phyloP scores from a whole-genome alignment of 129 eudicot genomes.

The Deinandra increscens region DNA sequence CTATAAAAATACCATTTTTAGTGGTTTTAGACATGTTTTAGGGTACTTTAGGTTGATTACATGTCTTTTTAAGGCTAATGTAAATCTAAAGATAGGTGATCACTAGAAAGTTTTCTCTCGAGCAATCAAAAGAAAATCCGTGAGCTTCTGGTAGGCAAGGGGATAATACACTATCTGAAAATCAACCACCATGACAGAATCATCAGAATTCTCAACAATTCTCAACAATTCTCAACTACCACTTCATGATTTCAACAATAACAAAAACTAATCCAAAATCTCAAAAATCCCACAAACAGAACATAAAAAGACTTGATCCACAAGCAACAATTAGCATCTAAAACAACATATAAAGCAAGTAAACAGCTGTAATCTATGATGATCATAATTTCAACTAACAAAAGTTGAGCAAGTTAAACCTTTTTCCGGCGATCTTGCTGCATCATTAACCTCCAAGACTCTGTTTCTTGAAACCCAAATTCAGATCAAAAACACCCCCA shows the following conservation, averaged over 20 bases:
- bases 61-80: too few relatives aligned
- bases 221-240: neutral
- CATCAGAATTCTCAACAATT: neutral
- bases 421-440: conserved; percentile 71
- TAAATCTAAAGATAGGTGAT: too few relatives aligned
- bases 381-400: neutral
- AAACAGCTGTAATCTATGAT: neutral
- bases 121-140: too few relatives aligned
- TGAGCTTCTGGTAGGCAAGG: too few relatives aligned
- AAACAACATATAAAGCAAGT: neutral
- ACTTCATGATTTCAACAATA: neutral
- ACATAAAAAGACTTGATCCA: conserved; percentile 1
- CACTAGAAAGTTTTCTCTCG: too few relatives aligned
- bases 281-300: neutral
- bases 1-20: too few relatives aligned
- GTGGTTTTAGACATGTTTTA: too few relatives aligned
- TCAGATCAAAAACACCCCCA: neutral
- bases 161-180: neutral
- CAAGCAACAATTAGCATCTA: conserved; percentile 17
- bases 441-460: conserved; percentile 34
- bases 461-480: conserved; percentile 11
- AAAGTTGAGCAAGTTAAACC: conserved; percentile 32
- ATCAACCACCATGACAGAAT: neutral
- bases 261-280: neutral
- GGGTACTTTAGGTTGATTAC: too few relatives aligned